phyloP scores from a whole-genome alignment of 306 rosid species.

The Ceratonia siliqua region DNA sequence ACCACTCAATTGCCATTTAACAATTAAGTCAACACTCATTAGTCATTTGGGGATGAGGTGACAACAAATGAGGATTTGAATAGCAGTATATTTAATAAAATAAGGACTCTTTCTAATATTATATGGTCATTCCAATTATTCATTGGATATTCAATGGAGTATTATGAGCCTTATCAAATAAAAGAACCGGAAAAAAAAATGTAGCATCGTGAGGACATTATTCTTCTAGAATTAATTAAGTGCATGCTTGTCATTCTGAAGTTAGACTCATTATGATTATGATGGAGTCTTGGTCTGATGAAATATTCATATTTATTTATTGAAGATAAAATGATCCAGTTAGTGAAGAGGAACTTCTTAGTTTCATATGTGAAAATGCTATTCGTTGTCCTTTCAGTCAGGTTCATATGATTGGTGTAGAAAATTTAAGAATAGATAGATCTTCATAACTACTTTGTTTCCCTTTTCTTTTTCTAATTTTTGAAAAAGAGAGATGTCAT shows the following conservation, averaged over 20 bases:
- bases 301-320: neutral
- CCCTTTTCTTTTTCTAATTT: conserved; percentile 6
- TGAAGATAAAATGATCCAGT: neutral
- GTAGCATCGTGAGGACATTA: neutral
- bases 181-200: neutral
- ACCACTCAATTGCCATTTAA: neutral
- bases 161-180: neutral
- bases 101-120: neutral
- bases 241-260: conserved; percentile 1
- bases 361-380: neutral
- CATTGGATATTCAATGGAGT: neutral
- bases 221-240: conserved; percentile 8
- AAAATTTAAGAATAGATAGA: neutral
- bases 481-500: neutral
- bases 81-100: neutral
- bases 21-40: neutral
- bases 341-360: neutral
- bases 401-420: neutral
- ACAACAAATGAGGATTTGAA: neutral
- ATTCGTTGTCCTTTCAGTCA: neutral
- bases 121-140: neutral
- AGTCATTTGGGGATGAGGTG: neutral
- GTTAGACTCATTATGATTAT: neutral
- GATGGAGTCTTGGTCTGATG: neutral
- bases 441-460: neutral